Evolutionary conservation across 306 rosid genomes (phyloP).

Genomic region (Argentina anserina): DNA sequence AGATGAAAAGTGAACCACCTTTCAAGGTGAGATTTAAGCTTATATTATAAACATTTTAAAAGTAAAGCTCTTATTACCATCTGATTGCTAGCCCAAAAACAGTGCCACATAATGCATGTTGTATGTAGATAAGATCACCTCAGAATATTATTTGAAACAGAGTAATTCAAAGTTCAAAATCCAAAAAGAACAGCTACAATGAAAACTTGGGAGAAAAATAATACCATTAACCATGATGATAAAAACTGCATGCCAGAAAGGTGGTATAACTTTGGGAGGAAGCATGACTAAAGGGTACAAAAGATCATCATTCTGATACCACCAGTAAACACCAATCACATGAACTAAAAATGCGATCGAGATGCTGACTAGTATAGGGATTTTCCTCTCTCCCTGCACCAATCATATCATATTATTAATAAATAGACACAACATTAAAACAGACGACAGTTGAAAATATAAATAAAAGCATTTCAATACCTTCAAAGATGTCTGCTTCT

Average conservation of each 20-base stretch:
- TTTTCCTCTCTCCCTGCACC: conserved; percentile 93
- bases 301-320: conserved; percentile 90
- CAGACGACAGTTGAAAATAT: not conserved
- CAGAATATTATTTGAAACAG: not conserved
- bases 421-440: too few relatives aligned
- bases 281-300: conserved; percentile 80
- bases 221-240: conserved; percentile 90
- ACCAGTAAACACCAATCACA: conserved; percentile 87
- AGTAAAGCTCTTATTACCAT: not conserved
- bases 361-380: conserved; percentile 61
- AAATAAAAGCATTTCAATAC: conserved; percentile 5
- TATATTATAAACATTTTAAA: not conserved
- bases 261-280: conserved; percentile 90
- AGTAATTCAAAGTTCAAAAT: not conserved
- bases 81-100: not conserved
- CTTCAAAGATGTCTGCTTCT: conserved; percentile 67
- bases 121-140: not conserved
- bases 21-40: not conserved
- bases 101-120: not conserved
- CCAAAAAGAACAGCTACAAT: conserved; percentile 7
- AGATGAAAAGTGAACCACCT: not conserved
- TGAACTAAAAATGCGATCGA: conserved; percentile 75
- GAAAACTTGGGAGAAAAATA: conserved; percentile 19
- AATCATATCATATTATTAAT: conserved; percentile 18
- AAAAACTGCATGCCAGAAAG: conserved; percentile 95